A percentile compares a stretch with the other conserved stretches of the same genome.
phyloP scores from a whole-genome alignment of 208 protist genomes.

The Acanthamoeba culbertsoni region DNA sequence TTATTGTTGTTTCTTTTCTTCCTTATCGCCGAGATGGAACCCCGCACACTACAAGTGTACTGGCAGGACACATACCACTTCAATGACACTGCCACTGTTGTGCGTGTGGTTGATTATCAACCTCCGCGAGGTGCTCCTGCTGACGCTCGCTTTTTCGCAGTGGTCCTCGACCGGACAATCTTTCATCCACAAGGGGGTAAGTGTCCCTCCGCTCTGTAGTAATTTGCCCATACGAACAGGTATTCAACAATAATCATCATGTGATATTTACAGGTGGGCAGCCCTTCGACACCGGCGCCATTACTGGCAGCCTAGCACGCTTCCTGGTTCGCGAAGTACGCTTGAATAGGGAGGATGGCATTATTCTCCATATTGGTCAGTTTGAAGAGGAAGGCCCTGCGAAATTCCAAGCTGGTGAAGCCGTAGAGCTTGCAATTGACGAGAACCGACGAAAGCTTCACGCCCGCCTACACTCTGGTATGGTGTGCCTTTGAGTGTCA shows the following conservation, averaged over 20 bases:
- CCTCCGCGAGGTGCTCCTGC: neutral
- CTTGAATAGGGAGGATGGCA: neutral
- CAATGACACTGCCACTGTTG: neutral
- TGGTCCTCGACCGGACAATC: slow-evolving; percentile 4
- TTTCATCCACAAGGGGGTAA: slow-evolving; percentile 39
- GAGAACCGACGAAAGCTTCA: slow-evolving; percentile 2
- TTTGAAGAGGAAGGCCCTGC: neutral
- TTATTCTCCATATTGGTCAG: neutral
- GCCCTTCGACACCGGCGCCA: neutral
- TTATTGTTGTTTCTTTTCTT: too few relatives aligned
- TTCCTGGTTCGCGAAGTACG: neutral
- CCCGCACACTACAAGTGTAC: neutral
- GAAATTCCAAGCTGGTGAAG: neutral
- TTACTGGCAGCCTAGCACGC: neutral
- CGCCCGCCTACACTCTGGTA: slow-evolving; percentile 14
- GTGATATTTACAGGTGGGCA: slow-evolving; percentile 5
- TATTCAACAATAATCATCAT: neutral
- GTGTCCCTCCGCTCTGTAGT: neutral
- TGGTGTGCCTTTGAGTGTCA: neutral
- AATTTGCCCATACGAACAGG: neutral
- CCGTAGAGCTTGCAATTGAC: neutral
- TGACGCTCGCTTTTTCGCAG: neutral
- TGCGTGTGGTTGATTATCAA: neutral
- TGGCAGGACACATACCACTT: slow-evolving; percentile 27
- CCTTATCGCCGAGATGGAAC: too few relatives aligned